phyloP scores from a whole-genome alignment of 108 stramenopile genomes.

The Nitzschia palea region DNA sequence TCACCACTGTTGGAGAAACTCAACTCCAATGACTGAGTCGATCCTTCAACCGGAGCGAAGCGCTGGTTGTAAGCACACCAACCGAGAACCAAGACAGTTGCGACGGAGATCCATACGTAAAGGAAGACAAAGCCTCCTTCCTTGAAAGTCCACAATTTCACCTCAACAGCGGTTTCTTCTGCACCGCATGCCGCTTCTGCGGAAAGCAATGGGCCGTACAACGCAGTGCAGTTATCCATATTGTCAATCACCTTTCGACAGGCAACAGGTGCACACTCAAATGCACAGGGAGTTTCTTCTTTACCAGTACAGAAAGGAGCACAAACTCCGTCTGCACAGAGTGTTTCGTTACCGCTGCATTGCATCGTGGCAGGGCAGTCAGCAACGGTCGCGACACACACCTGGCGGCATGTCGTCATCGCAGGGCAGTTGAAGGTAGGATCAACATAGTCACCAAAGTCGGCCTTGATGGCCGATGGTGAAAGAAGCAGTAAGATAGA shows the following conservation, averaged over 20 bases:
- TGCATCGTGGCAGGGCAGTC: constrained; percentile 40
- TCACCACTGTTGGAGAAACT: background rate
- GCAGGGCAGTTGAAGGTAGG: constrained; percentile 48
- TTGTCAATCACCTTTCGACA: constrained; percentile 13
- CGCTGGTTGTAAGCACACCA: constrained; percentile 64
- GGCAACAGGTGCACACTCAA: constrained; percentile 18
- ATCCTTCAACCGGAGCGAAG: constrained; percentile 34
- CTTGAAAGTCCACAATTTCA: constrained; percentile 31
- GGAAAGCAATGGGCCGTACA: constrained; percentile 12
- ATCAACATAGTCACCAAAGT: constrained; percentile 46
- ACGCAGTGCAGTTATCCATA: constrained; percentile 13
- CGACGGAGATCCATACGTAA: constrained; percentile 31
- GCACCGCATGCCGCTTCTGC: constrained; percentile 25
- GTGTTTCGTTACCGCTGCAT: constrained; percentile 21
- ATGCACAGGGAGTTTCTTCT: constrained; percentile 8
- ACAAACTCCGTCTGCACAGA: constrained; percentile 60
- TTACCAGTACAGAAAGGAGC: constrained; percentile 10
- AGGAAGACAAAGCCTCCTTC: constrained; percentile 41
- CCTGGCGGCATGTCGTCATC: constrained; percentile 43
- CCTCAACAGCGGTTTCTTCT: constrained; percentile 31
- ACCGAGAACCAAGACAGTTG: constrained; percentile 37
- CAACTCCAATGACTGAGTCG: constrained; percentile 23
- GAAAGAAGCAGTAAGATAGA: no score
- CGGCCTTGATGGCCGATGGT: background rate
- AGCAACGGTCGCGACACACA: constrained; percentile 42